Evolutionary conservation across 1,139 yeast genomes (phyloP), one percentile per base, ranked within the genome.

Genomic region (Debaryomyces robertsiae): DNA sequence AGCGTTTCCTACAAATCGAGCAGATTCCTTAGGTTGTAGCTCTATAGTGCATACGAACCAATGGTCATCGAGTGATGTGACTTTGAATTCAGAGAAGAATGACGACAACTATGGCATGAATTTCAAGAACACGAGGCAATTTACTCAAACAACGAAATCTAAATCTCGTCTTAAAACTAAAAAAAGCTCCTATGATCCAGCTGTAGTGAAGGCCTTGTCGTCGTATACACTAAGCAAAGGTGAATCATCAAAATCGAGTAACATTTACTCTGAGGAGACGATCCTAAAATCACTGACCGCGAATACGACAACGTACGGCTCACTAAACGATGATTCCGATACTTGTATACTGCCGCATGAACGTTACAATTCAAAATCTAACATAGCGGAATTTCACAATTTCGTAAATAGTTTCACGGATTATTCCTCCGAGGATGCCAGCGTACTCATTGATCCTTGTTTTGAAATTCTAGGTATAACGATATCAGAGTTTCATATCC

Each of bases 391-490:
- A n/a, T 33, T 33, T 19, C 23, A 33, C 17, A 11, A 10, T 3
- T 33, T 33, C 17, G 30, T 17, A 16, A 15, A 25, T 3, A 15
- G 25, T 15, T 25, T 15, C 16, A 24, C 25, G 11, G 30, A 17
- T 11, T 25, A 33, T 33, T n/a, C 24, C 9, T n/a, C 11, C 16
- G 30, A 27, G 9, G 2, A 13, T 15, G n/a, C 4, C n/a, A n/a
- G 6, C 9, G 30, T 40, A 13, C 14, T 38, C 6, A 48, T 43
- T 25, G 58, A 53, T 42, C 56, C 56, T 13, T 30, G 50, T 22
- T 53, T 52, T 34, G 52, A 52, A 31, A 37, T 28, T 17, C 53
- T 46, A 31, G 47, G 47, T 16, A 32, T 36, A 10, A 36, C 34
- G 18, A 18, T 28, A 7, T 13, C 14, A 19, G 40, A 40, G 6